A percentile compares a stretch with the other conserved stretches of the same genome.
Conservation (phyloP, 768 basidiomycete species). For the Pholiota microspora region DNA sequence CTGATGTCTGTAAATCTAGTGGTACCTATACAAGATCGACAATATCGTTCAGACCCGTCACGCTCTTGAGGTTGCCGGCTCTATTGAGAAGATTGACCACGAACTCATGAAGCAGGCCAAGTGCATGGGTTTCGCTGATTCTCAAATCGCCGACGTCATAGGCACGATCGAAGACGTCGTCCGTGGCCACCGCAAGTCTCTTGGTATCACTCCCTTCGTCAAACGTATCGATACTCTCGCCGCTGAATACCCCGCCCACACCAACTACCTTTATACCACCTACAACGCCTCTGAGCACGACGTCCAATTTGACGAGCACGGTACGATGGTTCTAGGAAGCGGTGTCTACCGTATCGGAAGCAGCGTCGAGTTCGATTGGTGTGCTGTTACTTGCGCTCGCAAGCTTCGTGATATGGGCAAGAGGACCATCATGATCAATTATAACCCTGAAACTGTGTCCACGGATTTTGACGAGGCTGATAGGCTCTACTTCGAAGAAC, state of each 20-base stretch:
- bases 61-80: constrained; percentile 65
- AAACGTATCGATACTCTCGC: constrained; percentile 99
- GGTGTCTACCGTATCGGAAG: constrained; percentile 99
- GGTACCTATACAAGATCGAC: constrained; percentile 99
- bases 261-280: constrained; percentile 99
- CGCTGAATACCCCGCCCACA: constrained; percentile 97
- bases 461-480: constrained; percentile 99
- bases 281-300: constrained; percentile 98
- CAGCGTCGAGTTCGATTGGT: constrained; percentile 99
- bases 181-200: constrained; percentile 81
- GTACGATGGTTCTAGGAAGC: constrained; percentile 98
- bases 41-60: constrained; percentile 93
- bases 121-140: constrained; percentile 92
- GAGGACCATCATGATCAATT: constrained; percentile 98
- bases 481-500: constrained; percentile 96
- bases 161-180: constrained; percentile 72
- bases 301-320: constrained; percentile 92
- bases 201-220: constrained; percentile 92
- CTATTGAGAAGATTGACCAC: constrained; percentile 65
- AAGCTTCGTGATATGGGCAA: constrained; percentile 90
- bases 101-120: constrained; percentile 88
- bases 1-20: constrained; percentile 44
- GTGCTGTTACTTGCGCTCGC: constrained; percentile 97
- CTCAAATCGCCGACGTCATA: constrained; percentile 85
- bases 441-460: constrained; percentile 99